Evolutionary conservation across 768 basidiomycete genomes (phyloP).

Genomic region (Pleurotus eryngii): DNA sequence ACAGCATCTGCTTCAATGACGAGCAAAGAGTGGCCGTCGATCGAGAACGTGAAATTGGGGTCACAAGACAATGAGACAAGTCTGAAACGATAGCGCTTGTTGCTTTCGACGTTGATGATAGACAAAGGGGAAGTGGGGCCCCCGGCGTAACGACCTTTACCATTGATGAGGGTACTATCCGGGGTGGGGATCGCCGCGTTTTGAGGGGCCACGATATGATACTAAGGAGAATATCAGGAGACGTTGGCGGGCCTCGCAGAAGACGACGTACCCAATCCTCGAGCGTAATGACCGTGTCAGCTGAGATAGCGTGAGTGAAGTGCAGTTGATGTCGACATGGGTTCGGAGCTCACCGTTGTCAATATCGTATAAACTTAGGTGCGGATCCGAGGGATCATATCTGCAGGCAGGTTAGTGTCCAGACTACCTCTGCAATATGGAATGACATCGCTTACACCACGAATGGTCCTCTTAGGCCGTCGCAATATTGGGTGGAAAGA

Average conservation of each 20-base stretch:
- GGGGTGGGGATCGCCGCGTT: conserved; percentile 15
- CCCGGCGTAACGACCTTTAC: conserved; percentile 29
- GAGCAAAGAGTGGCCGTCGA: conserved; percentile 20
- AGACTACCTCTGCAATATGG: too few relatives aligned
- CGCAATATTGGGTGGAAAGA: conserved; percentile 37
- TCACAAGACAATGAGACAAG: conserved; percentile 36
- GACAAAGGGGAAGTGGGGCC: conserved; percentile 30
- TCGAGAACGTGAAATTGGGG: conserved; percentile 21
- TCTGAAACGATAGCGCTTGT: conserved; percentile 41
- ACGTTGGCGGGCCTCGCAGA: not conserved
- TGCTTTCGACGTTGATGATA: conserved; percentile 26
- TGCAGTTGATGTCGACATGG: too few relatives aligned
- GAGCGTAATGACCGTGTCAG: conserved; percentile 26
- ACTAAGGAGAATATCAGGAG: not conserved
- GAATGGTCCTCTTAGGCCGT: conserved; percentile 30
- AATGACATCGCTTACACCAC: not conserved
- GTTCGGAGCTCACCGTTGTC: conserved; percentile 20
- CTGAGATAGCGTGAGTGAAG: not conserved
- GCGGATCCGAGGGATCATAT: conserved; percentile 30
- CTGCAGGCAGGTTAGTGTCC: too few relatives aligned
- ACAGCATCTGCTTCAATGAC: conserved; percentile 35
- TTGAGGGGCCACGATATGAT: conserved; percentile 14
- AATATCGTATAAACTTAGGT: conserved; percentile 11
- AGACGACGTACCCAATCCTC: conserved; percentile 26
- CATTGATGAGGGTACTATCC: conserved; percentile 39